phyloP scores from a whole-genome alignment of 176 grass and related monocot species.

The Pharus latifolius region DNA sequence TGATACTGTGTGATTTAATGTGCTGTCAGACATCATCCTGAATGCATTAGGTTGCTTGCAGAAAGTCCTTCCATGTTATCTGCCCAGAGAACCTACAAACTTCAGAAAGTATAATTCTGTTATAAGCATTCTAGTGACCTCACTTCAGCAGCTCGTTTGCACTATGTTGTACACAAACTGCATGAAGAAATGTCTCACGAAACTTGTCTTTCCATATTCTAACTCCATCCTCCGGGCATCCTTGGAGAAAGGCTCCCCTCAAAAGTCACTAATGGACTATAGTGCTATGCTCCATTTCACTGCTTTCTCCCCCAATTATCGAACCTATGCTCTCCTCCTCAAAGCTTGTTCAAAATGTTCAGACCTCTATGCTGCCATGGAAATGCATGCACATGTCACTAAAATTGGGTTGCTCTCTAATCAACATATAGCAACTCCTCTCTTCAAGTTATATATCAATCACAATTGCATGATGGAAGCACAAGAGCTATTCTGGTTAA shows the following conservation, averaged over 20 bases:
- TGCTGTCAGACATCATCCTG: neutral
- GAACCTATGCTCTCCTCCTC: constrained; percentile 47
- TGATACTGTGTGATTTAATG: constrained; percentile 10
- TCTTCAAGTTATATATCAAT: constrained; percentile 50
- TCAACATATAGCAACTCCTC: constrained; percentile 7
- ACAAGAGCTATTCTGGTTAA: constrained; percentile 19
- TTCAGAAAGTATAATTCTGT: constrained; percentile 8
- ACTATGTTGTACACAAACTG: constrained; percentile 25
- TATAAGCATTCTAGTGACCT: constrained; percentile 9
- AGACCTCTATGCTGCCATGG: constrained; percentile 31
- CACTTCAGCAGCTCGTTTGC: constrained; percentile 16
- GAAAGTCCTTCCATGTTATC: constrained; percentile 13
- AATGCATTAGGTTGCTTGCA: constrained; percentile 11
- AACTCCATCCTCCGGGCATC: constrained; percentile 60
- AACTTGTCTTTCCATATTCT: constrained; percentile 23
- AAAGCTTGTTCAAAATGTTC: constrained; percentile 51
- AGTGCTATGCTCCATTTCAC: constrained; percentile 30
- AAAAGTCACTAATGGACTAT: constrained; percentile 39
- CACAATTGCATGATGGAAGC: constrained; percentile 39
- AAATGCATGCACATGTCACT: constrained; percentile 40
- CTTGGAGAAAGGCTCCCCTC: constrained; percentile 48
- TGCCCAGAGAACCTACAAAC: neutral
- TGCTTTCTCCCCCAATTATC: constrained; percentile 37
- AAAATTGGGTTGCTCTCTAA: constrained; percentile 33
- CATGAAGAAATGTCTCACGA: constrained; percentile 34